Percentiles rank a stretch among this genome's conserved stretches.
Conservation (phyloP, 495 filamentous ascomycete genomes). For the Zalerion maritima region DNA sequence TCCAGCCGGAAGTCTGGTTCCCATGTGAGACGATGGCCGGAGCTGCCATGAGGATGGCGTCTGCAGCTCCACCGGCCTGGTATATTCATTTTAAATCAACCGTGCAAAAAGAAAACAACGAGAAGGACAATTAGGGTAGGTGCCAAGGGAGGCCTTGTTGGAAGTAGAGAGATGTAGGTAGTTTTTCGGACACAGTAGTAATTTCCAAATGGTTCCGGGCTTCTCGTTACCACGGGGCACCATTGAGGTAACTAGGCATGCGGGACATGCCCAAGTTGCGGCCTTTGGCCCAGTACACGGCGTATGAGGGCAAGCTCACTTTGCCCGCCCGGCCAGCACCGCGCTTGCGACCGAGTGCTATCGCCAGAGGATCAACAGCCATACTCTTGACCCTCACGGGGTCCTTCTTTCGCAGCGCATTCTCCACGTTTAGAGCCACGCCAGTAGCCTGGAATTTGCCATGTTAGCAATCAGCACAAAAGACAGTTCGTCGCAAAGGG, state of each 20-base stretch:
- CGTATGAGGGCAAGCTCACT: constrained; percentile 23
- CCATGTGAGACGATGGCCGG: too few species aligned
- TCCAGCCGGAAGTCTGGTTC: too few species aligned
- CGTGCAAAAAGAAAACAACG: too few species aligned
- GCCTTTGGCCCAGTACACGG: constrained; percentile 29
- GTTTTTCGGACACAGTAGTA: too few species aligned
- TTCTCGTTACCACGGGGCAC: constrained; percentile 17
- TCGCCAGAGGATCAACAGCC: constrained; percentile 26
- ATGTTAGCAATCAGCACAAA: not conserved
- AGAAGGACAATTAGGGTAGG: too few species aligned
- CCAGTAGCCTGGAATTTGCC: constrained; percentile 15
- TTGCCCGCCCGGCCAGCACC: constrained; percentile 23
- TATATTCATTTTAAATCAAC: too few species aligned
- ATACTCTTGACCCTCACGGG: constrained; percentile 22
- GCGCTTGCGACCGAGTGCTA: constrained; percentile 22
- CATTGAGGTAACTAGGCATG: constrained; percentile 21
- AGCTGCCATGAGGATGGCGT: too few species aligned
- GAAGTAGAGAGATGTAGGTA: too few species aligned
- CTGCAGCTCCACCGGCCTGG: too few species aligned
- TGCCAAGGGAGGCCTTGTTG: too few species aligned
- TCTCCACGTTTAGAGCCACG: constrained; percentile 30
- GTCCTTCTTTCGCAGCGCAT: constrained; percentile 17
- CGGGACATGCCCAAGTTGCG: constrained; percentile 21
- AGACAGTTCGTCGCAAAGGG: not conserved
- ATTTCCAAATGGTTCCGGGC: too few species aligned